phyloP scores from a whole-genome alignment of 768 basidiomycete species.

The Lentinula raphanica region DNA sequence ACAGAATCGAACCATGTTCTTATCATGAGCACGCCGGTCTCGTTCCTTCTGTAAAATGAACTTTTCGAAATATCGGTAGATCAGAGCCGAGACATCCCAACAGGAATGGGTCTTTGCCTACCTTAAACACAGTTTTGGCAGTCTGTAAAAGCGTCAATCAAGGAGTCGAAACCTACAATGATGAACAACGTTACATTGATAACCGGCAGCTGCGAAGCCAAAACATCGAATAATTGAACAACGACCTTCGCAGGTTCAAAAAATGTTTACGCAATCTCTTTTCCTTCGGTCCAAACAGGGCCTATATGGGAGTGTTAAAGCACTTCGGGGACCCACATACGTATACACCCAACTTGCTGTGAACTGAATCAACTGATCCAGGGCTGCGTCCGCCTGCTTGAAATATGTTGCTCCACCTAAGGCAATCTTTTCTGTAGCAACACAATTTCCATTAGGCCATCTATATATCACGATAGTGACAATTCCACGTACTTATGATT shows the following conservation, averaged over 20 bases:
- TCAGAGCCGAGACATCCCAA: background rate
- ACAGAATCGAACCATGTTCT: constrained; percentile 5
- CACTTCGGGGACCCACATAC: background rate
- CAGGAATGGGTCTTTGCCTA: background rate
- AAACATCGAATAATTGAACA: constrained; percentile 1
- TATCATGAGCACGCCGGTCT: constrained; percentile 4
- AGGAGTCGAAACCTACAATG: background rate
- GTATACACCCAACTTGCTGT: constrained; percentile 3
- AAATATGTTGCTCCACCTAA: constrained; percentile 1
- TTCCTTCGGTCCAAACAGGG: constrained; percentile 2
- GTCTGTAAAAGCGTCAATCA: background rate
- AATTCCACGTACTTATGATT: background rate
- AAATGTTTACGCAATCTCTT: constrained; percentile 1
- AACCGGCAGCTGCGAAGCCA: constrained; percentile 2
- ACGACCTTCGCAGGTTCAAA: constrained; percentile 8
- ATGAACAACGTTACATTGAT: constrained; percentile 1
- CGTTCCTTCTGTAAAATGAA: constrained; percentile 5
- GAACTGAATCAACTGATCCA: background rate
- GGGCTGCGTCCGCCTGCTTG: background rate
- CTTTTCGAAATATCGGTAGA: background rate
- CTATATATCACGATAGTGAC: background rate
- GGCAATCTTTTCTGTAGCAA: constrained; percentile 2
- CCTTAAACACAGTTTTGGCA: constrained; percentile 7
- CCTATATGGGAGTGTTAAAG: background rate
- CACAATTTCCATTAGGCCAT: background rate